phyloP scores from a whole-genome alignment of 139 green algal genomes.

The Tetradesmus lagerheimii region DNA sequence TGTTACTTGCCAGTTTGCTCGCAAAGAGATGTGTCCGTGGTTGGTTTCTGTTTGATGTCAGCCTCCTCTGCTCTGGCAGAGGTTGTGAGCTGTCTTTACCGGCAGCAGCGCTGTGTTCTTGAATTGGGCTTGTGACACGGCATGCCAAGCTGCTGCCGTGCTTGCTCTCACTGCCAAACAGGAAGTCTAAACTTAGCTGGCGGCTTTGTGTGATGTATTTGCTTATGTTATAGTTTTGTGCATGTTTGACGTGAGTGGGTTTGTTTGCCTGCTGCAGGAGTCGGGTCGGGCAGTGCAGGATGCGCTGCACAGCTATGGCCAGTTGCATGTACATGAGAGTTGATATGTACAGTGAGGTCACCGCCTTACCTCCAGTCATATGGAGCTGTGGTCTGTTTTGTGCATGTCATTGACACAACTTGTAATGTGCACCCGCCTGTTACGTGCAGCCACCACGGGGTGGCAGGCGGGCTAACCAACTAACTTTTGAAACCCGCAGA shows the following conservation, averaged over 20 bases:
- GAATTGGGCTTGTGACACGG: too few relatives aligned
- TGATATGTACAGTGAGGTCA: not conserved
- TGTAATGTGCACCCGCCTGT: not conserved
- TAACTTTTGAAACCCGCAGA: too few relatives aligned
- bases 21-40: too few relatives aligned
- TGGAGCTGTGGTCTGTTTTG: too few relatives aligned
- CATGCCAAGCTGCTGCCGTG: too few relatives aligned
- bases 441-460: not conserved
- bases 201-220: not conserved
- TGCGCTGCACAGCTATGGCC: not conserved
- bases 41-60: too few relatives aligned
- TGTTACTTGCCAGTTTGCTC: not conserved
- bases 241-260: not conserved
- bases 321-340: too few relatives aligned
- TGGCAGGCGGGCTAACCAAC: not conserved
- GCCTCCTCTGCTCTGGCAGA: too few relatives aligned
- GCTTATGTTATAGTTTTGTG: not conserved
- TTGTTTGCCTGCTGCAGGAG: not conserved
- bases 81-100: too few relatives aligned
- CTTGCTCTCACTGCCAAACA: not conserved
- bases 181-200: not conserved
- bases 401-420: not conserved
- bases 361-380: too few relatives aligned
- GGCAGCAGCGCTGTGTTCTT: too few relatives aligned
- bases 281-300: not conserved